Evolutionary conservation across 352 stramenopile species (phyloP), one percentile per base, ranked within the genome.

Genomic region (Phytophthora multivora): DNA sequence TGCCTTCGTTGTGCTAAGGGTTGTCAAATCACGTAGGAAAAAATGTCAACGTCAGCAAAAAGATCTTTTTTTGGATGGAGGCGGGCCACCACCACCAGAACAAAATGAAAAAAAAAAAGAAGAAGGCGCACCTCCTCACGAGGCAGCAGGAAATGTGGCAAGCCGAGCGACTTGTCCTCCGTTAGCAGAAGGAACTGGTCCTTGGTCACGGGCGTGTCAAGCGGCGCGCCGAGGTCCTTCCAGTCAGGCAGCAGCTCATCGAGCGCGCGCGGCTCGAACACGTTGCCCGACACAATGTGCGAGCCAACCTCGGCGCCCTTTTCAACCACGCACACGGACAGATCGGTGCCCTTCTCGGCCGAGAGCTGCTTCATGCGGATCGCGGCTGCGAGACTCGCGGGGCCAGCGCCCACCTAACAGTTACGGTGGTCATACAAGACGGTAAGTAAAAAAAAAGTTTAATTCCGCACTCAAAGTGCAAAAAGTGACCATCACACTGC

Each of bases 311-410:
- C 97, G 1, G 90, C 90, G 33, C 89, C 94, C 65, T 98, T 98
- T 65, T 99, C 96, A 15, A 99, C 78, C 41, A 99, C 83, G 66
- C 96, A 98, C 33, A 99, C 94, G 30, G 83, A 97, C 28, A 98
- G 65, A 33, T 99, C 98, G 40, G 83, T 95, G 69, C 90, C 89
- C 51, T 98, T 92, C 67, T 98, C 86, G 11, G 78, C 71, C 66
- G 88, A 97, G 11, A 99, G 81, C 79, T 99, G 97, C 82, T 99
- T 99, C 51, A 99, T 74, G 31, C 96, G 93, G 69, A 99, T 99
- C 12, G 97, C 91, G 21, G 98, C 95, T 15, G 95, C 81, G 15
- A 99, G 89, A 71, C 96, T 98, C 38, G 97, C 94, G 5, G 89
- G 90, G 2, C 90, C 90, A 8, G 78, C 88, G 55, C 87, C 87